These are phyloP conservation scores for Suillus subaureus DNA, from an alignment of 768 basidiomycete genomes.

Conservation along the genomic window DNA sequence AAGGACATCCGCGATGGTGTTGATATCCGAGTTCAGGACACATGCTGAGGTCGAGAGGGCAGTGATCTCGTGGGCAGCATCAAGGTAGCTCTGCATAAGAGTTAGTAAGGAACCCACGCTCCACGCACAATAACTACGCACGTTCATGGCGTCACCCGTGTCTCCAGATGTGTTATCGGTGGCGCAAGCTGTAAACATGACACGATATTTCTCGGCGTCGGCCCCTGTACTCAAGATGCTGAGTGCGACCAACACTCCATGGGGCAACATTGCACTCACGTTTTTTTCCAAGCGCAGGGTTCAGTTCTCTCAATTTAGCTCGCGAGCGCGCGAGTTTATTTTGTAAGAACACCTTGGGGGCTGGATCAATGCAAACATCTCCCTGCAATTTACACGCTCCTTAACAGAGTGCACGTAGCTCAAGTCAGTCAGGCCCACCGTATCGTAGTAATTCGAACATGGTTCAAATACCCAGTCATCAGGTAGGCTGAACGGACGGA, in stretches of 20 bases:
- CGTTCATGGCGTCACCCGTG: constrained; percentile 42
- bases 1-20: constrained; percentile 58
- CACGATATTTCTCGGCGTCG: constrained; percentile 55
- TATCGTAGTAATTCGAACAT: constrained; percentile 74
- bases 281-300: constrained; percentile 58
- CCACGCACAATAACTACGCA: constrained; percentile 10
- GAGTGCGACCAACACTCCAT: constrained; percentile 16
- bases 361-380: constrained; percentile 64
- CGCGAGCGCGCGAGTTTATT: constrained; percentile 69
- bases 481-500: constrained; percentile 64
- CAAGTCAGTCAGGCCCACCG: constrained; percentile 42
- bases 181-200: constrained; percentile 48
- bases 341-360: constrained; percentile 78
- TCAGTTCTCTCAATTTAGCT: constrained; percentile 63
- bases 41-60: constrained; percentile 56
- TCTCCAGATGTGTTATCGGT: constrained; percentile 53
- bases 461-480: constrained; percentile 77
- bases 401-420: not conserved
- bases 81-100: constrained; percentile 56
- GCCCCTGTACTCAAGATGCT: constrained; percentile 38
- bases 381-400: constrained; percentile 16
- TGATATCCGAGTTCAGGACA: constrained; percentile 65
- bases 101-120: constrained; percentile 9
- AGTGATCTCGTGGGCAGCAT: constrained; percentile 60
- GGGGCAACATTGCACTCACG: constrained; percentile 43